Base-by-base conservation (phyloP, 176 grass and related monocot species). In the Oryza glumipatula region DNA sequence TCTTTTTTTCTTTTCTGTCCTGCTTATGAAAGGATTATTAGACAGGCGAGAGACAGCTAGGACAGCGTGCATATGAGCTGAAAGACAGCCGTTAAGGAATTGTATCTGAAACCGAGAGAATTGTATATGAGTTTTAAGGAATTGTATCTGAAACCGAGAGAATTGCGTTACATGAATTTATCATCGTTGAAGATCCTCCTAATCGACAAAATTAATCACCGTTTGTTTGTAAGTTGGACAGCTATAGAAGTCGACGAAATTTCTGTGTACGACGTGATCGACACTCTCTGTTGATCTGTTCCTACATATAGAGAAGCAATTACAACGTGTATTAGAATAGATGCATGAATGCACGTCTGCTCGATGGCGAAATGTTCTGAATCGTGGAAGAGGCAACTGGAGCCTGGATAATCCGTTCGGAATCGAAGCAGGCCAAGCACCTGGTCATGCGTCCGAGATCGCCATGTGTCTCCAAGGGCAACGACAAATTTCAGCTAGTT, bases 21-120 rank as follows among this genome's bases (percentile, higher is more conserved):
- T 49, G 22, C 79, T 72, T 22, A 19, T 70, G 24, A 49, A 69
- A 11, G 44, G 23, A 80, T 80, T 48, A 19, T 70, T 38, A 38
- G 36, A 63, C 46, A 80, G 47, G 74, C 39, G 30, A 19, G 73
- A 32, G 70, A 74, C 65, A 76, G 82, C 64, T 56, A 41, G 72
- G 41, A 13, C 22, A 39, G 13, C 51, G 33, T 38, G 38, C 15
- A 38, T 45, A 73, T 63, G 80, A 38, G 54, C 70, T 71, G 69
- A 24, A 73, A 72, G 49, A 30, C 80, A 82, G n/a, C 49, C 51
- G 67, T 14, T 49, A 44, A 30, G 30, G 30, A 30, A 30, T 30
- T 38, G 36, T 38, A 6, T 38, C 36, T 38, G 36, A 38, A 38
- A 38, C 36, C 36, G 36, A 38, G 36, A 38, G 36, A 38, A 38